Percentiles rank a stretch among this genome's conserved stretches.
Evolutionary conservation across 352 stramenopile genomes (phyloP).

Genomic region (Thalassiosira sp.): DNA sequence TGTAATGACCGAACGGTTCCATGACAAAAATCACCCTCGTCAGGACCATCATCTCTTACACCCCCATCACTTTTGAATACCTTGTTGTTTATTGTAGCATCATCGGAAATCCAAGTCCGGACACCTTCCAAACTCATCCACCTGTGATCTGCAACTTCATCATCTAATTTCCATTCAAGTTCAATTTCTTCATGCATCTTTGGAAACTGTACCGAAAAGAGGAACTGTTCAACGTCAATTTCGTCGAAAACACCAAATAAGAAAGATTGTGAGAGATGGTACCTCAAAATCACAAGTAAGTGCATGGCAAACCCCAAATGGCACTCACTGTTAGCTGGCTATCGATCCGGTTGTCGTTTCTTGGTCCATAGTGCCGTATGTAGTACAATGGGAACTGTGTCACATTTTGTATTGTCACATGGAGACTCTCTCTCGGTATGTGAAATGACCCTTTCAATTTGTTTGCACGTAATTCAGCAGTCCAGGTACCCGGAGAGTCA

Average conservation of each 20-base stretch:
- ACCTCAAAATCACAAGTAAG: too few species aligned
- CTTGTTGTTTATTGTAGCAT: conserved; percentile 14
- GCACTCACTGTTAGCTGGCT: conserved; percentile 55
- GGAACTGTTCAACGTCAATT: too few species aligned
- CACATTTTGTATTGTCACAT: conserved; percentile 35
- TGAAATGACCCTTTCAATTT: background rate
- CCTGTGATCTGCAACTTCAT: conserved; percentile 46
- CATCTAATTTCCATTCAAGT: conserved; percentile 37
- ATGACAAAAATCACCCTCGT: conserved; percentile 51
- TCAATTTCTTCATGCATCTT: conserved; percentile 30
- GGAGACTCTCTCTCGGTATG: background rate
- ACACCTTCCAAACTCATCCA: conserved; percentile 47
- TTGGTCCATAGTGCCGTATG: conserved; percentile 50
- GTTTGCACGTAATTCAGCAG: background rate
- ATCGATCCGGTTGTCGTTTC: conserved; percentile 50
- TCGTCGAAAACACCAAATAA: too few species aligned
- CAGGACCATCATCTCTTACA: conserved; percentile 37
- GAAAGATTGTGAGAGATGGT: too few species aligned
- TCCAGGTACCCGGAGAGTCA: background rate
- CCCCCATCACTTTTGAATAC: background rate
- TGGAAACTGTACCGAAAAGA: conserved; percentile 37
- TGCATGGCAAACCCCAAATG: too few species aligned
- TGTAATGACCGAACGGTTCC: conserved; percentile 44
- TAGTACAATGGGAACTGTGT: conserved; percentile 56
- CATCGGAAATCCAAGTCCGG: conserved; percentile 28